Evolutionary conservation across 345 rosid genomes (phyloP).

Genomic region (Lagerstroemia speciosa): DNA sequence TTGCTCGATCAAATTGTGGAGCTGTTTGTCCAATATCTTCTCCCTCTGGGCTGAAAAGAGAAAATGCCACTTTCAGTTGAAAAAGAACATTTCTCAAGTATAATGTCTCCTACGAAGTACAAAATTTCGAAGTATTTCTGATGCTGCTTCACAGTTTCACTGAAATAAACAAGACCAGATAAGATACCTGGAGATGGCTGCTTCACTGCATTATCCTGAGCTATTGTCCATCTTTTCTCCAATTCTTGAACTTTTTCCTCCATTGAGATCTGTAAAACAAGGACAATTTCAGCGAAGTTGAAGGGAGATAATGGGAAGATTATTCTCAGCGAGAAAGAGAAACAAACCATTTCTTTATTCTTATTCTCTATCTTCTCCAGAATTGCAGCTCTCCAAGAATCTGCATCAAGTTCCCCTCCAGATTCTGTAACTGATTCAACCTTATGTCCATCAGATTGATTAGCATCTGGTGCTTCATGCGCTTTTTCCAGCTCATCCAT

Average conservation of each 20-base stretch:
- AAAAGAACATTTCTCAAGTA: not conserved
- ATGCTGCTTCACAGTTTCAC: not conserved
- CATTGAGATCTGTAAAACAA: conserved; percentile 49
- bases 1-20: conserved; percentile 85
- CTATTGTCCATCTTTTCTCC: conserved; percentile 58
- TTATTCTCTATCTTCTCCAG: conserved; percentile 61
- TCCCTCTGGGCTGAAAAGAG: conserved; percentile 70
- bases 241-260: conserved; percentile 62
- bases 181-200: conserved; percentile 77
- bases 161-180: not conserved
- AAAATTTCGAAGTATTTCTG: not conserved
- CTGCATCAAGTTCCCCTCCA: conserved; percentile 32
- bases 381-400: conserved; percentile 33
- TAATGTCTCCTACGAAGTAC: not conserved
- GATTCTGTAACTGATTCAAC: conserved; percentile 17
- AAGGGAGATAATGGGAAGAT: not conserved
- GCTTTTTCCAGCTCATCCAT: conserved; percentile 43
- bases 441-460: conserved; percentile 21
- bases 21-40: conserved; percentile 84
- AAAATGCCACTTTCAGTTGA: not conserved
- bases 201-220: conserved; percentile 63
- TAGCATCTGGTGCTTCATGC: conserved; percentile 23
- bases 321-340: not conserved
- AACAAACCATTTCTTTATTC: conserved; percentile 57
- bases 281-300: not conserved